Conservation (phyloP, 2,329 filamentous ascomycete species). For the Alternaria tenuissima region DNA sequence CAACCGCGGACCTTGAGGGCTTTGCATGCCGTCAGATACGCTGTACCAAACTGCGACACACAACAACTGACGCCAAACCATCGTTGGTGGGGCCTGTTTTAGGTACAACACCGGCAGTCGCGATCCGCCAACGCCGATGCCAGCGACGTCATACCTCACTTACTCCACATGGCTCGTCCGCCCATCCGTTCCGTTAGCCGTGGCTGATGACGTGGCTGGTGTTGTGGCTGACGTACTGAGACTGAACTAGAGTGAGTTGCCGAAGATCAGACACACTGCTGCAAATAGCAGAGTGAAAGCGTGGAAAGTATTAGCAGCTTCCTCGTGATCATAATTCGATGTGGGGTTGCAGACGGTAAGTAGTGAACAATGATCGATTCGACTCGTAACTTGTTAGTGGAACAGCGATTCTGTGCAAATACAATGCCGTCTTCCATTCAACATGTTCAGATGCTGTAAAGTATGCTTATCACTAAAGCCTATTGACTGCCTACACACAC, state of each 20-base stretch:
- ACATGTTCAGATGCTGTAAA: no score
- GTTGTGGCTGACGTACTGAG: not conserved
- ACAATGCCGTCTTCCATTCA: no score
- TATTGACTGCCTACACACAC: no score
- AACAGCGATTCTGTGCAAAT: no score
- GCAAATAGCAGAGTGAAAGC: not conserved
- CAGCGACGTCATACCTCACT: conserved; percentile 4
- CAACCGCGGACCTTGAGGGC: not conserved
- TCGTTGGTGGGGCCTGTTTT: conserved; percentile 4
- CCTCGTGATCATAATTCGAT: not conserved
- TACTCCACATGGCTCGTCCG: conserved; percentile 3
- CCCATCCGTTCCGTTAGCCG: conserved; percentile 5
- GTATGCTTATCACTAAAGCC: no score
- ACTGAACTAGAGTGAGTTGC: not conserved
- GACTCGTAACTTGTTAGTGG: not conserved
- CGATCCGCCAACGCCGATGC: conserved; percentile 6
- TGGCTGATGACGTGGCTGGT: conserved; percentile 15
- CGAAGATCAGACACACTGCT: not conserved
- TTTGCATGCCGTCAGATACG: conserved; percentile 4
- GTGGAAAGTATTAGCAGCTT: not conserved
- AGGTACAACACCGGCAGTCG: conserved; percentile 7
- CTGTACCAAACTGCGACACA: not conserved
- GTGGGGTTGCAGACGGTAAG: not conserved
- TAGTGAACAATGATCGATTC: not conserved
- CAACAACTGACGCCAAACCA: not conserved